phyloP scores from a whole-genome alignment of 768 basidiomycete species.

The Cyathus striatus region DNA sequence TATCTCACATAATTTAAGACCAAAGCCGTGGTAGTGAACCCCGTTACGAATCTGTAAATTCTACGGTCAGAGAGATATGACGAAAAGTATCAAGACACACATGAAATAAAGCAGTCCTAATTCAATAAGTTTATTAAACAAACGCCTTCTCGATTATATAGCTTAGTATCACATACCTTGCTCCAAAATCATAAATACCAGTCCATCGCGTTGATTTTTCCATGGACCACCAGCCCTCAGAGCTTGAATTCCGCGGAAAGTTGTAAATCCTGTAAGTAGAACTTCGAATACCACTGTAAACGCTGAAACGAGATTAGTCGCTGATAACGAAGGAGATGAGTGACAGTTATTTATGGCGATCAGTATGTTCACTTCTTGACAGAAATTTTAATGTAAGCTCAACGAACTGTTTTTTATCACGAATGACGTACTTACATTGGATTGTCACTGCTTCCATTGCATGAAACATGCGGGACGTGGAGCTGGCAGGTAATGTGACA shows the following conservation, averaged over 20 bases:
- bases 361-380: not conserved
- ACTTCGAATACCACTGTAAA: constrained; percentile 1
- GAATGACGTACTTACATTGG: constrained; percentile 7
- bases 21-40: constrained; percentile 2
- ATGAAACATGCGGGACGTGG: constrained; percentile 2
- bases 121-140: not conserved
- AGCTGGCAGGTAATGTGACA: not conserved
- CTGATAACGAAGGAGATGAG: not conserved
- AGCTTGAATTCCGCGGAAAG: not conserved
- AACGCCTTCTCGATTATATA: not conserved
- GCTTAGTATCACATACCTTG: not conserved
- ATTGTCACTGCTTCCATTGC: constrained; percentile 4
- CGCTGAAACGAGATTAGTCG: not conserved
- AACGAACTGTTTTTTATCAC: not conserved
- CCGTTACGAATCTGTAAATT: not conserved
- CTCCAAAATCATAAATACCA: not conserved
- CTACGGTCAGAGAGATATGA: not conserved
- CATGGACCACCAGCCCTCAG: not conserved
- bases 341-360: not conserved
- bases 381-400: not conserved
- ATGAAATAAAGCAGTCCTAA: not conserved
- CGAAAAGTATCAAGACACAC: not conserved
- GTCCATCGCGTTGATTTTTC: not conserved
- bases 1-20: not conserved
- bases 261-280: not conserved